Base-by-base conservation (phyloP, 768 basidiomycete species). In the Lactarius vividus region DNA sequence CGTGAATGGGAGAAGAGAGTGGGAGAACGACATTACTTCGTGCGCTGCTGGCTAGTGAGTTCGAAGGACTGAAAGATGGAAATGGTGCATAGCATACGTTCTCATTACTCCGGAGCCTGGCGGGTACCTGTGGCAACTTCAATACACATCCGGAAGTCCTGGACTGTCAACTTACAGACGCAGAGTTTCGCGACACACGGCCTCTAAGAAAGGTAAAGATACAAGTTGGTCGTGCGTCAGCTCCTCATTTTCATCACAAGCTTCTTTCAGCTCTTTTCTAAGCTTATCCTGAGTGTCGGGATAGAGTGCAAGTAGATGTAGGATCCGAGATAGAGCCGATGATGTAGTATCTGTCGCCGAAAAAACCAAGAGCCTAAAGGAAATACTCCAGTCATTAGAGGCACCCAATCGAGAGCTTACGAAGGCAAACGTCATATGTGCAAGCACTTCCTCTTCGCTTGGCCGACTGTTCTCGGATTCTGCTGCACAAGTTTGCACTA, bases 361-460 rank as follows among this genome's bases (percentile, higher is more conserved):
- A 15, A 70, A 54, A 7, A 69, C 15, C 3, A 70, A 54, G 35
- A 63, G 64, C 20, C 68, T 70, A 54, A 20, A n/a, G 8, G 23
- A 53, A 28, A 23, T 20, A 28, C 13, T 33, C 20, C 5, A 33
- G n/a, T 18, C 29, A 37, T 54, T 16, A 23, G 18, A 11, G 13
- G 13, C 28, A 26, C 26, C 20, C 33, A 55, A 37, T 23, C 33
- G 5, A 7, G 52, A 55, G 20, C n/a, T 9, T 18, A n/a, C 16
- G 3, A 35, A 6, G 15, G 7, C 69, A 28, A 46, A 71, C 77
- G 73, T 71, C 69, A 76, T 75, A 40, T 82, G 81, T 0, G 72
- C 81, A 8, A 79, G 66, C 0, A 84, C 62, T 67, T 82, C 80
- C 31, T 76, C 73, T 18, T 74, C 74, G 1, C 69, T 57, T 1